Evolutionary conservation across 306 rosid genomes (phyloP), one percentile per base, ranked within the genome.

Genomic region (Ammopiptanthus mongolicus): DNA sequence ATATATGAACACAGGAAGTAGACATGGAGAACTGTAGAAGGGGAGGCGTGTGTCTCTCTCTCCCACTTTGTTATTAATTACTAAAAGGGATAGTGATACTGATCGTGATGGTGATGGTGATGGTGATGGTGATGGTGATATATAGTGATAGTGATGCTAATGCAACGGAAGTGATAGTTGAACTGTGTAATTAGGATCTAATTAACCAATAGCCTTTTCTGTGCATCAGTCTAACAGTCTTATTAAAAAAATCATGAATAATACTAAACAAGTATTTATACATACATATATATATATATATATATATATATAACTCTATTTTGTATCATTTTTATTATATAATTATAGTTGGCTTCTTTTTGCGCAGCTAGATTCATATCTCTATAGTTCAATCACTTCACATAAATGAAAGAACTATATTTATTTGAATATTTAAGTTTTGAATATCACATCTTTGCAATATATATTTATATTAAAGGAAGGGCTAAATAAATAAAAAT

Each of bases 11-110:
- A 71, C 70, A 80, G 74, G 74, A 72, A 71, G 70, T 76, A 65
- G 65, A 73, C 83, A 72, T 62, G 80, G 85, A 84, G 82, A 84
- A 80, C 85, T 80, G 85, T 84, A 67, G 74, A 80, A 65, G 48
- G 17, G 58, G 81, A 77, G 52, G 75, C 74, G 51, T 63, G 81
- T 71, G 62, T 39, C 13, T 75, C 70, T 83, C 83, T 82, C 83
- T 18, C 82, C 63, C 58, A 67, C 74, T 64, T 78, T 63, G 68
- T 83, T 75, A 47, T 79, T 59, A 31, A 47, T 79, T 59, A 31
- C 79, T 68, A 65, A 71, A 78, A 47, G 67, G 19, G 76, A 78
- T 55, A 10, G 59, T 46, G 86, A 82, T 48, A 76, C 62, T 66
- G 75, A 79, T 51, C 1, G 48, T 72, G 83, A 73, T 19, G 5